Conservation (phyloP, 2,329 filamentous ascomycete genomes). For the Fusarium chlamydosporum region DNA sequence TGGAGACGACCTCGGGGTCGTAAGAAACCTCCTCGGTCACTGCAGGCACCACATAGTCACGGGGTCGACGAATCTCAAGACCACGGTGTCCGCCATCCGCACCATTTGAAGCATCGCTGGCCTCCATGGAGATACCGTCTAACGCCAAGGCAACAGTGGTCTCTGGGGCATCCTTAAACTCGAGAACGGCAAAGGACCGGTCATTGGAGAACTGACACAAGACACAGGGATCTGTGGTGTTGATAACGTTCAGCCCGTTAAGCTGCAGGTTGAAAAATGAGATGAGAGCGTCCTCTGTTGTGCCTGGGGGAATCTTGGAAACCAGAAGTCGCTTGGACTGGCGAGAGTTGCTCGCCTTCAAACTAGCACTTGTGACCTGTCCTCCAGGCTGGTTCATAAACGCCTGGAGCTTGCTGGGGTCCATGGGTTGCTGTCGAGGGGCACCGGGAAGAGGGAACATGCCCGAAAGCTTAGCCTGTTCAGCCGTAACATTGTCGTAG, state of each 20-base stretch:
- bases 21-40: conserved; percentile 79
- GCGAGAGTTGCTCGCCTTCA: conserved; percentile 93
- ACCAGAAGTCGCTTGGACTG: conserved; percentile 94
- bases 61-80: conserved; percentile 86
- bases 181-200: conserved; percentile 84
- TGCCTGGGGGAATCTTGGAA: conserved; percentile 80
- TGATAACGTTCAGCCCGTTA: conserved; percentile 94
- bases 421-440: conserved; percentile 94
- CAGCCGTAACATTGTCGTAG: conserved; percentile 97
- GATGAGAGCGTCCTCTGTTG: conserved; percentile 81
- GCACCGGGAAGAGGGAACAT: conserved; percentile 99
- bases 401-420: conserved; percentile 91
- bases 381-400: conserved; percentile 93
- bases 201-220: conserved; percentile 86
- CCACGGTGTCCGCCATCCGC: conserved; percentile 69
- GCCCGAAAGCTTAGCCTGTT: conserved; percentile 97
- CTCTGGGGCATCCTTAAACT: conserved; percentile 90
- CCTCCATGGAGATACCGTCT: conserved; percentile 90
- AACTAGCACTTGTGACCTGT: conserved; percentile 77
- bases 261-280: conserved; percentile 97
- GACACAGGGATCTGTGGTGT: conserved; percentile 85
- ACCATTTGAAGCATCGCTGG: conserved; percentile 71
- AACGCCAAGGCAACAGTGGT: conserved; percentile 92
- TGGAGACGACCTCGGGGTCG: conserved; percentile 82
- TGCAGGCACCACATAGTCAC: conserved; percentile 95